Percentiles rank a stretch among this genome's conserved stretches.
Evolutionary conservation across 129 eudicot species (phyloP).

Genomic region (Flaveria ramosissima): DNA sequence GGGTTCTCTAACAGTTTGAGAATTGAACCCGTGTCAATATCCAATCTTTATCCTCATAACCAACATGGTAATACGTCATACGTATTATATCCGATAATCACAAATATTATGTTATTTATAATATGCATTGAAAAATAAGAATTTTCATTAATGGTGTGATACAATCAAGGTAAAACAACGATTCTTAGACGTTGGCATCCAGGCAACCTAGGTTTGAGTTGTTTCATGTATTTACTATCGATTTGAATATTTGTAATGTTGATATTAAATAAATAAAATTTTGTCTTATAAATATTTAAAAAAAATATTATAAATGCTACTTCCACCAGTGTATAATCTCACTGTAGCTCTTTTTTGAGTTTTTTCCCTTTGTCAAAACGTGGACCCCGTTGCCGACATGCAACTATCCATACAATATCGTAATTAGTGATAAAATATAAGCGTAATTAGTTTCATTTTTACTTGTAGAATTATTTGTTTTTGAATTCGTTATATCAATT

Average conservation of each 20-base stretch:
- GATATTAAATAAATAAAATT: neutral
- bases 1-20: too few relatives aligned
- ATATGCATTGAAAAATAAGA: neutral
- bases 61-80: too few relatives aligned
- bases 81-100: too few relatives aligned
- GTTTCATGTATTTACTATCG: neutral
- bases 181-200: neutral
- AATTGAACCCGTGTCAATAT: too few relatives aligned
- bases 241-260: neutral
- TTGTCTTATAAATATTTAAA: neutral
- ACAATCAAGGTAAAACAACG: neutral
- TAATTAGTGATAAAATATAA: too few relatives aligned
- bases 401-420: constrained; percentile 13
- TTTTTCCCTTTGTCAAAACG: neutral
- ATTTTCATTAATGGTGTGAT: neutral
- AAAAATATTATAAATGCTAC: neutral
- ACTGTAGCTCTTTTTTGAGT: neutral
- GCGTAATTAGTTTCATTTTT: too few relatives aligned
- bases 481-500: too few relatives aligned
- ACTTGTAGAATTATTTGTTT: too few relatives aligned
- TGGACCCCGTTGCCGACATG: constrained; percentile 19
- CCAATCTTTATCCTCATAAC: too few relatives aligned
- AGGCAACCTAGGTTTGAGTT: neutral
- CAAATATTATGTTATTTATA: neutral
- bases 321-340: neutral